Conservation (phyloP, 805 yeast genomes). For the Saccharomycopsis selenospora region DNA sequence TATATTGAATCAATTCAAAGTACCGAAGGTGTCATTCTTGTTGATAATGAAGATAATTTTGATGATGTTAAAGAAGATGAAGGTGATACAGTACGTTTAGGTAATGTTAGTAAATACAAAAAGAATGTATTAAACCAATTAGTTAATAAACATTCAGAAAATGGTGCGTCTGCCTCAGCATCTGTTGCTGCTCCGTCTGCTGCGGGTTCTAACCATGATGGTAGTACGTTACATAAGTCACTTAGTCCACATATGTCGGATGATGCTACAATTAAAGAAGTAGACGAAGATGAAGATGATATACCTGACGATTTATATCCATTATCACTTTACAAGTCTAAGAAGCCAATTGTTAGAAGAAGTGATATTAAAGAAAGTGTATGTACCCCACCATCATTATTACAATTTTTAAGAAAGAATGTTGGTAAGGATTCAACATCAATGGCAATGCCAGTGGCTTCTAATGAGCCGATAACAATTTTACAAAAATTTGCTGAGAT, state of each 20-base stretch:
- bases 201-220: background rate
- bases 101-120: slow-evolving; percentile 12
- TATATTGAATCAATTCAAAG: slow-evolving; percentile 38
- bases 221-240: background rate
- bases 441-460: slow-evolving; percentile 87
- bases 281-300: background rate
- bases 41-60: slow-evolving; percentile 32
- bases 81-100: slow-evolving; percentile 17
- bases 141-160: background rate
- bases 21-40: slow-evolving; percentile 46
- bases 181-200: background rate
- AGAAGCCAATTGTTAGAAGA: slow-evolving; percentile 44
- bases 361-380: slow-evolving; percentile 49
- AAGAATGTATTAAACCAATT: slow-evolving; percentile 16
- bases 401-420: slow-evolving; percentile 75
- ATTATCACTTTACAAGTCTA: slow-evolving; percentile 36
- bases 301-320: slow-evolving; percentile 50
- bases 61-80: slow-evolving; percentile 26
- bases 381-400: slow-evolving; percentile 72
- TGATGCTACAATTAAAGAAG: slow-evolving; percentile 21
- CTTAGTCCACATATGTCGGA: slow-evolving; percentile 23
- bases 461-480: slow-evolving; percentile 85
- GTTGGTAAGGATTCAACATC: slow-evolving; percentile 86
- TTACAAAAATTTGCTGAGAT: slow-evolving; percentile 75
- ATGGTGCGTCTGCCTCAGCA: background rate